A percentile compares a stretch with the other conserved stretches of the same genome.
phyloP scores from a whole-genome alignment of 305 asterid species.

The Solanum aculeatissimum region DNA sequence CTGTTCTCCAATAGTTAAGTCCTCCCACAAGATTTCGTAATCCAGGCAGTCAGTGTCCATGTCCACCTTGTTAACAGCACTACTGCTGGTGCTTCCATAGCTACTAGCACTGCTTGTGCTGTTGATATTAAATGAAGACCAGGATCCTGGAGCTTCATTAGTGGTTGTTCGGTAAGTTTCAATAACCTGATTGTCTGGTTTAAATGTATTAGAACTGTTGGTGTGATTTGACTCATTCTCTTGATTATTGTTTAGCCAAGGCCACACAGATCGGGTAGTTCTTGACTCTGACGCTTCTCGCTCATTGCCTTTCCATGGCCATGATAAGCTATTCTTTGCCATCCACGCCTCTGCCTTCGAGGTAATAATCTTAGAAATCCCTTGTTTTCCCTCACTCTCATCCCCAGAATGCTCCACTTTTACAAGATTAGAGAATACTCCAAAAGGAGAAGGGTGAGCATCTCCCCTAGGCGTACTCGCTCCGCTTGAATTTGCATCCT shows the following conservation, averaged over 20 bases:
- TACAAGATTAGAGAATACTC: conserved; percentile 36
- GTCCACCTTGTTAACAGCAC: conserved; percentile 64
- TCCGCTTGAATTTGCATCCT: conserved; percentile 85
- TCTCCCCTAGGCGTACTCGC: conserved; percentile 91
- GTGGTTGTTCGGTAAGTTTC: conserved; percentile 27
- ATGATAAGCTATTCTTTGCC: conserved; percentile 45
- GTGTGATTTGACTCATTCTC: conserved; percentile 41
- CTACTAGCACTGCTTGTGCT: conserved; percentile 93
- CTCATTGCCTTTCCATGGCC: conserved; percentile 94
- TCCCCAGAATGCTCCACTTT: conserved; percentile 29
- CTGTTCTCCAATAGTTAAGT: conserved; percentile 81
- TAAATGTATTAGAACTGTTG: conserved; percentile 19
- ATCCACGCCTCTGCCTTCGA: conserved; percentile 89
- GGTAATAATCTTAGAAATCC: conserved; percentile 49
- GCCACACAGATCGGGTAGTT: conserved; percentile 52
- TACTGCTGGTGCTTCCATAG: conserved; percentile 65
- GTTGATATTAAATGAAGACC: conserved; percentile 67
- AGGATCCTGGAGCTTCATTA: conserved; percentile 63
- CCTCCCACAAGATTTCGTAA: conserved; percentile 93
- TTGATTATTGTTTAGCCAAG: conserved; percentile 57
- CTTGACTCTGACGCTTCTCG: conserved; percentile 49
- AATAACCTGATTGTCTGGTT: conserved; percentile 38
- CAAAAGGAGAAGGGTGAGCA: conserved; percentile 53
- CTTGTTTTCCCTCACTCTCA: conserved; percentile 59
- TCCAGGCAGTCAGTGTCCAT: conserved; percentile 62